These are phyloP conservation scores for Fusarium abutilonis DNA, from an alignment of 2,329 filamentous ascomycete species.

Conservation along the genomic window DNA sequence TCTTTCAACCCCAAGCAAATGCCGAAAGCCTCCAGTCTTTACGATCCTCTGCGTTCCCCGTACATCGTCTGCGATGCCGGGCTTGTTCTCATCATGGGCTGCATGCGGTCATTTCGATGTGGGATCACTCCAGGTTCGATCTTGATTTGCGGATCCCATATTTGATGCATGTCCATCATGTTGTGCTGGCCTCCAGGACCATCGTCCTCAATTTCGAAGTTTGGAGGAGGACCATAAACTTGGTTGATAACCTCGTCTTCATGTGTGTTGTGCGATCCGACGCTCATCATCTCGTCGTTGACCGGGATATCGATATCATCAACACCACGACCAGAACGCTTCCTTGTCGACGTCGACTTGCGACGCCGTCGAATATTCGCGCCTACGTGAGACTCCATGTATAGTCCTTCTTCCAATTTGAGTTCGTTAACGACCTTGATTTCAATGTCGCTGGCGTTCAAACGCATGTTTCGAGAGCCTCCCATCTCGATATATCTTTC, in stretches of 20 bases:
- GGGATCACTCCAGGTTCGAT: slow-evolving; percentile 42
- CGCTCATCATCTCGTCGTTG: slow-evolving; percentile 56
- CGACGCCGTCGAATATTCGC: slow-evolving; percentile 53
- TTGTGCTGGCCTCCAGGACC: slow-evolving; percentile 34
- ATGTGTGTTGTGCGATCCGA: slow-evolving; percentile 49
- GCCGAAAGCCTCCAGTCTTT: slow-evolving; percentile 5
- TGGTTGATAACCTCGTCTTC: slow-evolving; percentile 52
- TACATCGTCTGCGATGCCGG: slow-evolving; percentile 38
- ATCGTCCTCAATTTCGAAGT: slow-evolving; percentile 45
- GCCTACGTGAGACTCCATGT: slow-evolving; percentile 53
- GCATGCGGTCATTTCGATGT: slow-evolving; percentile 36
- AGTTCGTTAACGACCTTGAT: slow-evolving; percentile 59
- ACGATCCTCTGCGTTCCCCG: slow-evolving; percentile 39
- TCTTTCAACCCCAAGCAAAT: slow-evolving; percentile 14
- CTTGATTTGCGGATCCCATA: slow-evolving; percentile 48
- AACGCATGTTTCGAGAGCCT: slow-evolving; percentile 59
- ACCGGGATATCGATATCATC: slow-evolving; percentile 39
- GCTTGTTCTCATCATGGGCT: slow-evolving; percentile 37
- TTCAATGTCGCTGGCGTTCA: slow-evolving; percentile 61
- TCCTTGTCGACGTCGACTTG: slow-evolving; percentile 50
- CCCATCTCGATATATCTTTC: slow-evolving; percentile 60
- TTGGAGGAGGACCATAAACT: slow-evolving; percentile 40
- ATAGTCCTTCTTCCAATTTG: slow-evolving; percentile 52
- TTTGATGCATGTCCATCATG: slow-evolving; percentile 43
- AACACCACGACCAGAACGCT: slow-evolving; percentile 38